Percentiles rank a stretch among this genome's conserved stretches.
Evolutionary conservation across 805 yeast genomes (phyloP).

Genomic region (Scheffersomyces ergatensis): DNA sequence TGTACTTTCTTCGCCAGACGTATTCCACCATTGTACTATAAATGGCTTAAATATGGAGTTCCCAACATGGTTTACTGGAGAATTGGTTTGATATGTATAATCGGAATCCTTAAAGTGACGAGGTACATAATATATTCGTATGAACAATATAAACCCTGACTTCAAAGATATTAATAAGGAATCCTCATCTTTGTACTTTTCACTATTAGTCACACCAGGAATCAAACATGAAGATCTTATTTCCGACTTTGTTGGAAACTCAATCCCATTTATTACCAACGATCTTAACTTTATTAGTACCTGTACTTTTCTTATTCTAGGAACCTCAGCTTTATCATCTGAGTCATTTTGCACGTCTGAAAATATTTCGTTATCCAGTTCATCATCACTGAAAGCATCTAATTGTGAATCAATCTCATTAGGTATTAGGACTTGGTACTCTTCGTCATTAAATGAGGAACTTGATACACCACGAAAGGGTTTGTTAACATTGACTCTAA

Average conservation of each 20-base stretch:
- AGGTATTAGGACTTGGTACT: conserved; percentile 30
- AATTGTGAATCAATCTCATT: conserved; percentile 36
- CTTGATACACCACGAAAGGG: conserved; percentile 32
- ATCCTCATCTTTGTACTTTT: conserved; percentile 30
- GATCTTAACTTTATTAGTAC: conserved; percentile 33
- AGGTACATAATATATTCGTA: conserved; percentile 38
- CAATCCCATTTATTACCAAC: conserved; percentile 25
- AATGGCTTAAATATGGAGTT: conserved; percentile 35
- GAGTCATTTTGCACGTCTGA: conserved; percentile 1
- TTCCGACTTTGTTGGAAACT: conserved; percentile 27
- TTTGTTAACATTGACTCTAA: conserved; percentile 29
- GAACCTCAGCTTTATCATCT: not conserved
- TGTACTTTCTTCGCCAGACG: conserved; percentile 8
- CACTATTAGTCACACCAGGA: conserved; percentile 14
- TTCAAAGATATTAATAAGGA: conserved; percentile 35
- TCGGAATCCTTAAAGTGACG: conserved; percentile 23
- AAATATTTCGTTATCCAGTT: conserved; percentile 26
- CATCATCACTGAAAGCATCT: conserved; percentile 36
- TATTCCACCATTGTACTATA: conserved; percentile 52
- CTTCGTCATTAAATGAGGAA: conserved; percentile 34
- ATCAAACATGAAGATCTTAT: conserved; percentile 31
- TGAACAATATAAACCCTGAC: conserved; percentile 39
- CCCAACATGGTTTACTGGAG: conserved; percentile 6
- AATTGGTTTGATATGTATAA: conserved; percentile 9
- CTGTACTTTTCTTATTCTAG: conserved; percentile 10